Conservation (phyloP, 2,329 filamentous ascomycete genomes). For the Colletotrichum sp. region DNA sequence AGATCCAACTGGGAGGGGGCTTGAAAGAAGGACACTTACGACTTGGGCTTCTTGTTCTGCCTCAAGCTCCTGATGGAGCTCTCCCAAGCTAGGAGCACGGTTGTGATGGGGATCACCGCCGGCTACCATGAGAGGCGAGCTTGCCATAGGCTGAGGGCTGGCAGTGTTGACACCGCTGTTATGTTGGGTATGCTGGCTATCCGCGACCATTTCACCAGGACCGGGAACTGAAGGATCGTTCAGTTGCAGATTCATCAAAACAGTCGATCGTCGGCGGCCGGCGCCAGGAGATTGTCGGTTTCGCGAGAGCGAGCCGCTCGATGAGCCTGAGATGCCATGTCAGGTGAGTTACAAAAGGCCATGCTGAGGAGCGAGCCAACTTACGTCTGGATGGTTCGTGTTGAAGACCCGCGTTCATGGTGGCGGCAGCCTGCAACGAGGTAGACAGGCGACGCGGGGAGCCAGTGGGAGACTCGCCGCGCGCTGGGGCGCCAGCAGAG, state of each 20-base stretch:
- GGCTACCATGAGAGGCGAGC: conserved; percentile 48
- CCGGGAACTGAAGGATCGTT: conserved; percentile 73
- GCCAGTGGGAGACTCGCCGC: conserved; percentile 59
- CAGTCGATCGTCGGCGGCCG: conserved; percentile 68
- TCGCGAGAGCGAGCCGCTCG: conserved; percentile 56
- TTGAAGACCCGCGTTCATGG: conserved; percentile 78
- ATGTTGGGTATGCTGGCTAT: conserved; percentile 39
- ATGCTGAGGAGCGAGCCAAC: conserved; percentile 24
- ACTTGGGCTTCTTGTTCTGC: conserved; percentile 82
- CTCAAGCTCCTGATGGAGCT: conserved; percentile 80
- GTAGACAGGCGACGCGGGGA: conserved; percentile 70
- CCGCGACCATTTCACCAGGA: conserved; percentile 70
- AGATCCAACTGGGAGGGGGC: neutral
- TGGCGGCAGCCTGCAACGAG: conserved; percentile 77
- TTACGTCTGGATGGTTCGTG: conserved; percentile 65
- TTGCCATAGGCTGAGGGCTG: conserved; percentile 51
- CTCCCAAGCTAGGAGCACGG: conserved; percentile 73
- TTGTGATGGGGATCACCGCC: conserved; percentile 63
- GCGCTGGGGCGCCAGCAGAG: conserved; percentile 13
- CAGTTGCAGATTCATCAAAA: conserved; percentile 75
- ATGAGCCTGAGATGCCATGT: conserved; percentile 44
- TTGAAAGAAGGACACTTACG: conserved; percentile 45
- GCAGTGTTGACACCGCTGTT: conserved; percentile 28
- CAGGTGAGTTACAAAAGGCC: neutral
- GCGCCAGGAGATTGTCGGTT: conserved; percentile 50